Evolutionary conservation across 1,284 basidiomycete genomes (phyloP), one percentile per base, ranked within the genome.

Genomic region (Neonothopanus nambi): DNA sequence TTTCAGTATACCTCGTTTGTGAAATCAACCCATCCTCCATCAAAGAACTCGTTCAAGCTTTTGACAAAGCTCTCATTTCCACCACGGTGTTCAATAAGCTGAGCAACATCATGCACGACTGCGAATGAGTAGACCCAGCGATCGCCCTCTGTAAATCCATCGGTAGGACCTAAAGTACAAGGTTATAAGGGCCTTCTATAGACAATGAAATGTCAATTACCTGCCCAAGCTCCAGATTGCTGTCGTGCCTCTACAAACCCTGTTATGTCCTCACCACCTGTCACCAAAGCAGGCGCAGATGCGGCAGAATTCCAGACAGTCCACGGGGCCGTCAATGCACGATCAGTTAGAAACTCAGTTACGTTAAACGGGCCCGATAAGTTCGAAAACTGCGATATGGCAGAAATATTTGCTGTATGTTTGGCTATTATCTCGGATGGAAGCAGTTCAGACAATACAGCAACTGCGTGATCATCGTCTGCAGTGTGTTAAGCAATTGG

Each of bases 41-140:
- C 74, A 57, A 92, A 93, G 72, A 92, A 89, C 41, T 81, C 79
- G 59, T 93, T 87, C 61, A 93, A 65, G 61, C 87, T 89, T 43
- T 70, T 63, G 1, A 91, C 79, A 57, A 93, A 91, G 20, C 70
- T 75, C 18, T 64, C 64, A 11, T 83, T 80, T 0, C 91, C 89
- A 17, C 91, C 89, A 48, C 85, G 77, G 36, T 75, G 74, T 54
- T 78, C 69, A 17, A 89, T 82, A 20, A 94, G 73, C 1, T 76
- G 80, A 2, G 82, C 76, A 1, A 91, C 68, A 58, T 91, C 85
- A 51, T 90, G 87, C 5, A 88, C 80, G 5, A 90, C 87, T 48
- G 89, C 85, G 59, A 91, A 85, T 2, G 86, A 84, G 66, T 93
- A 92, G 7, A 85, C 86, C 89, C 89, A 91, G 70, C 87, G 87